Conservation (phyloP, 495 filamentous ascomycete genomes). For the Tuber melanosporum region DNA sequence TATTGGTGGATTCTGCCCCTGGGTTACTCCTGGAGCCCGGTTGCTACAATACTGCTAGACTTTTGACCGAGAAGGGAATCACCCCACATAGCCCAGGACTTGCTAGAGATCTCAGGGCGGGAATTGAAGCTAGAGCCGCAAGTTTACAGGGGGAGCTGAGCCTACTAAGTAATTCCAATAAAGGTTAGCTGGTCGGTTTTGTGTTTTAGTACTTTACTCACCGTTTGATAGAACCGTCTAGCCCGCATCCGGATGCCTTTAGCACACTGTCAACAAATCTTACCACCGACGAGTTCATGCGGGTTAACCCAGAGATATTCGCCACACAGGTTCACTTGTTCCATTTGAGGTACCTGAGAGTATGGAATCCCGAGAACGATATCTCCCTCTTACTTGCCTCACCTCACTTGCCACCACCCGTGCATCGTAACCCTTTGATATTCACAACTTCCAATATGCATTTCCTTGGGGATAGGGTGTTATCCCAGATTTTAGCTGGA, state of each 20-base stretch:
- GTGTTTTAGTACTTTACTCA: constrained; percentile 16
- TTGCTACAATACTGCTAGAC: constrained; percentile 40
- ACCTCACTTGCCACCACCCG: constrained; percentile 37
- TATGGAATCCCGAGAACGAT: constrained; percentile 41
- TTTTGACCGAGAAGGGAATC: constrained; percentile 42
- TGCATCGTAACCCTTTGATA: constrained; percentile 42
- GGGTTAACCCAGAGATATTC: constrained; percentile 37
- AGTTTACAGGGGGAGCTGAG: constrained; percentile 32
- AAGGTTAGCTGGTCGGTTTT: constrained; percentile 13
- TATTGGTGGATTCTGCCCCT: constrained; percentile 33
- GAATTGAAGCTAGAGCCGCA: constrained; percentile 30
- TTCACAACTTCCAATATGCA: constrained; percentile 42
- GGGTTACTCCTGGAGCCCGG: constrained; percentile 41
- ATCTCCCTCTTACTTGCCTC: constrained; percentile 41
- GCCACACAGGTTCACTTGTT: constrained; percentile 42
- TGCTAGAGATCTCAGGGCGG: constrained; percentile 38
- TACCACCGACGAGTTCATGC: constrained; percentile 41
- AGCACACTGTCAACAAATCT: constrained; percentile 33
- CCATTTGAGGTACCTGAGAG: constrained; percentile 38
- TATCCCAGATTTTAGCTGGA: constrained; percentile 40
- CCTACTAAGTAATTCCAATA: constrained; percentile 15
- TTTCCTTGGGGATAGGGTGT: constrained; percentile 41
- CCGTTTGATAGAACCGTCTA: constrained; percentile 25
- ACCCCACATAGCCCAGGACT: constrained; percentile 39
- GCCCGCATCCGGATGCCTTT: constrained; percentile 25